Conservation (phyloP, 768 basidiomycete species). For the Lyophyllum atratum region DNA sequence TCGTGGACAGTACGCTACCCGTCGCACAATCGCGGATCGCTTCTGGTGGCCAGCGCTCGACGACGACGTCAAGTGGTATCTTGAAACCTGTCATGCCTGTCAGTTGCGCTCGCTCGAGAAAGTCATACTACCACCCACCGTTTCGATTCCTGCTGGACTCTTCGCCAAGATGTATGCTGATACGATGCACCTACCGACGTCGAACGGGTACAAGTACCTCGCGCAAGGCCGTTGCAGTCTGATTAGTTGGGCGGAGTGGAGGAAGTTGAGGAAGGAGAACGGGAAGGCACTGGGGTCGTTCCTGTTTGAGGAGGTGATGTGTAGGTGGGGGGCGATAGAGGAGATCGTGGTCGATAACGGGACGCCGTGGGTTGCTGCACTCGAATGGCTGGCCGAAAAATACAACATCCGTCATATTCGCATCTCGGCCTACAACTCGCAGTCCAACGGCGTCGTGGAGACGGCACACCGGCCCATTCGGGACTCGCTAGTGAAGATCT, state of each 20-base stretch:
- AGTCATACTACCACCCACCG: constrained; percentile 27
- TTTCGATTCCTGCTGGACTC: constrained; percentile 23
- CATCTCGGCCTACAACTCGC: constrained; percentile 43
- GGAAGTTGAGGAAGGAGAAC: constrained; percentile 21
- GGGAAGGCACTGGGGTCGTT: constrained; percentile 22
- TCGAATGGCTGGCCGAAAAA: constrained; percentile 14
- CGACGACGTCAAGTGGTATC: constrained; percentile 30
- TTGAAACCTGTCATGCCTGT: constrained; percentile 34
- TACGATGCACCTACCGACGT: constrained; percentile 27
- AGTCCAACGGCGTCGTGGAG: constrained; percentile 40
- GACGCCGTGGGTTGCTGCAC: constrained; percentile 25
- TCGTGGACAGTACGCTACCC: constrained; percentile 8
- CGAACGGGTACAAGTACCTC: constrained; percentile 24
- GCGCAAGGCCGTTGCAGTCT: constrained; percentile 27
- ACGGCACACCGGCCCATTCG: constrained; percentile 24
- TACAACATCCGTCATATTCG: constrained; percentile 41
- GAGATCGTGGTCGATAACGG: constrained; percentile 31
- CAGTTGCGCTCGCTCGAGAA: constrained; percentile 25
- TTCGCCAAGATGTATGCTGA: constrained; percentile 30
- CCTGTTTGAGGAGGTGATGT: constrained; percentile 33
- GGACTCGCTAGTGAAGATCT: constrained; percentile 29
- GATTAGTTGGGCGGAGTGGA: constrained; percentile 22
- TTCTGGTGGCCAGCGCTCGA: constrained; percentile 26
- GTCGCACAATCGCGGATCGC: not conserved
- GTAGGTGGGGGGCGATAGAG: constrained; percentile 35